Percentiles rank a stretch among this genome's conserved stretches.
Conservation (phyloP, 371 early-diverging fungal species). For the Rhizopus arrhizus region DNA sequence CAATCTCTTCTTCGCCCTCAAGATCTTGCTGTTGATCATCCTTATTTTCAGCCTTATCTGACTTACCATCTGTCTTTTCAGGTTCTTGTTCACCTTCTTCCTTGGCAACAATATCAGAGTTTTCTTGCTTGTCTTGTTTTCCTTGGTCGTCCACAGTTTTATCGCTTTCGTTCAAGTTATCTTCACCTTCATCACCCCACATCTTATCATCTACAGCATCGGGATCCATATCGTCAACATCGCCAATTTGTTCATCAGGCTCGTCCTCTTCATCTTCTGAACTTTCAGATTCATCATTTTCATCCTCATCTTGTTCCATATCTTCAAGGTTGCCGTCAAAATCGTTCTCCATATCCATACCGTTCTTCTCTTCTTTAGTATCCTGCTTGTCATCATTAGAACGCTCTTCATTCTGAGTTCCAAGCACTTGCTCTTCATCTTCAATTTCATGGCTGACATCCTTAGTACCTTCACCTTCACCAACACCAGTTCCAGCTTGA, state of each 20-base stretch:
- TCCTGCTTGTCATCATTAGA: constrained; percentile 61
- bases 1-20: constrained; percentile 43
- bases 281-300: constrained; percentile 51
- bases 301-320: constrained; percentile 73
- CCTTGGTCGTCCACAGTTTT: constrained; percentile 65
- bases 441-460: constrained; percentile 97
- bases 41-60: constrained; percentile 29
- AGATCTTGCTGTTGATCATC: constrained; percentile 48
- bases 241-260: constrained; percentile 89
- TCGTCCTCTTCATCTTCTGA: constrained; percentile 67
- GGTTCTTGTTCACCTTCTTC: constrained; percentile 57
- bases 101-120: constrained; percentile 71
- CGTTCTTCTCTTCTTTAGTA: constrained; percentile 85
- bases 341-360: constrained; percentile 96
- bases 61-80: constrained; percentile 37
- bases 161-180: constrained; percentile 68
- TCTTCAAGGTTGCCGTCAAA: constrained; percentile 94
- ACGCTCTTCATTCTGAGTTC: constrained; percentile 76
- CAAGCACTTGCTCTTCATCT: constrained; percentile 93
- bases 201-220: constrained; percentile 95
- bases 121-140: constrained; percentile 53
- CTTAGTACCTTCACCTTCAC: constrained; percentile 92
- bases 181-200: constrained; percentile 89
- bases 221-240: constrained; percentile 84
- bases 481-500: constrained; percentile 89